Evolutionary conservation across 441 rosid species (phyloP).

Genomic region (Bruguiera hainesii): DNA sequence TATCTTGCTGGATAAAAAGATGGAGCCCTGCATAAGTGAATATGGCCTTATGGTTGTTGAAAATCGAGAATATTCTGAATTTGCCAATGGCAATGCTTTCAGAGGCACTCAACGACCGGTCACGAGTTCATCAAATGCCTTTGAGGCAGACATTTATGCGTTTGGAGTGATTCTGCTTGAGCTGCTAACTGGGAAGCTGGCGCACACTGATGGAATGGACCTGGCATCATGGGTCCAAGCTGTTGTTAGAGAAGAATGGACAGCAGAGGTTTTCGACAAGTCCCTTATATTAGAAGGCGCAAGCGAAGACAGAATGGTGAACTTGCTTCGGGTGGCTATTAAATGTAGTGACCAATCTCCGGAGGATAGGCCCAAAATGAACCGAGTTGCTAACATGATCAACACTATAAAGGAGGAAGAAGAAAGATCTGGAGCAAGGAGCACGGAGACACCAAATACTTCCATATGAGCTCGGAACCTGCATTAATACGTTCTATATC

Average conservation of each 20-base stretch:
- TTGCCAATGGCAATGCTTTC: not conserved
- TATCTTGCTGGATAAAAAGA: slow-evolving; percentile 40
- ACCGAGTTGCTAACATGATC: slow-evolving; percentile 44
- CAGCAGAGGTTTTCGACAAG: slow-evolving; percentile 58
- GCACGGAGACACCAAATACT: slow-evolving; percentile 9
- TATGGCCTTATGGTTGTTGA: slow-evolving; percentile 47
- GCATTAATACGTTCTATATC: too few species aligned
- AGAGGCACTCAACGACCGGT: not conserved
- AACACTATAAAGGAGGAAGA: slow-evolving; percentile 51
- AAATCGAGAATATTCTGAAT: slow-evolving; percentile 16
- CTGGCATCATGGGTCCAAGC: slow-evolving; percentile 57
- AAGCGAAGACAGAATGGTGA: slow-evolving; percentile 58
- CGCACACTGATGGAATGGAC: slow-evolving; percentile 39
- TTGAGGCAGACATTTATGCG: slow-evolving; percentile 40
- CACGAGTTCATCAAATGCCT: slow-evolving; percentile 6
- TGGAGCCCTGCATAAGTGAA: slow-evolving; percentile 64
- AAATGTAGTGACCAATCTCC: slow-evolving; percentile 41
- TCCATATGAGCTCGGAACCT: too few species aligned
- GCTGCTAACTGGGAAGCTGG: slow-evolving; percentile 49
- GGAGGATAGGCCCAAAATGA: slow-evolving; percentile 40
- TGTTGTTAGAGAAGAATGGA: slow-evolving; percentile 59
- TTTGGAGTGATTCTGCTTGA: slow-evolving; percentile 54
- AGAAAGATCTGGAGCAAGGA: slow-evolving; percentile 38
- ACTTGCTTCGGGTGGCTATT: slow-evolving; percentile 54
- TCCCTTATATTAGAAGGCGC: slow-evolving; percentile 40